phyloP scores from a whole-genome alignment of 805 yeast species.

The Starmerella sp. region DNA sequence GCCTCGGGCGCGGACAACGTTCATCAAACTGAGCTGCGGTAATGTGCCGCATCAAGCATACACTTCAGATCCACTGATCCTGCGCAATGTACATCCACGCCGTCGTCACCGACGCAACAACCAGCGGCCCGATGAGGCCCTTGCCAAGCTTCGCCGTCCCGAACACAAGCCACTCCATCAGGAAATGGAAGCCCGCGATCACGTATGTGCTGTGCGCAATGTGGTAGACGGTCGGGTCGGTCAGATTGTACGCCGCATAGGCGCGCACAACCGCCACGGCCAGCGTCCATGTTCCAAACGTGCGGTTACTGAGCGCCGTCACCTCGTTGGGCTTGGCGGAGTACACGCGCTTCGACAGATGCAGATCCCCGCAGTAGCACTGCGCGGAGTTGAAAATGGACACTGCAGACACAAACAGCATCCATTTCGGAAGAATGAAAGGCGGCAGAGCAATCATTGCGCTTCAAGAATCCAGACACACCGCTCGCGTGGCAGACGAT shows the following conservation, averaged over 20 bases:
- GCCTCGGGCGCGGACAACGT: too few relatives aligned
- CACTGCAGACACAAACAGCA: conserved; percentile 72
- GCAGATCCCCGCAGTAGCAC: conserved; percentile 64
- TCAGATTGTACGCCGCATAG: conserved; percentile 72
- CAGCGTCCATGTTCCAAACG: conserved; percentile 97
- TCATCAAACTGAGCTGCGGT: too few relatives aligned
- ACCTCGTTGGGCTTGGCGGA: conserved; percentile 50
- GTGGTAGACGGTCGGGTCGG: conserved; percentile 60
- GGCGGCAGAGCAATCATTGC: conserved; percentile 12
- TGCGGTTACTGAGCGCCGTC: conserved; percentile 66
- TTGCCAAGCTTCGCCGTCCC: conserved; percentile 73
- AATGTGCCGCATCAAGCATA: neutral
- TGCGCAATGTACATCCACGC: conserved; percentile 60
- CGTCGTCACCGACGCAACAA: conserved; percentile 64
- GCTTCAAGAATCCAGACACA: too few relatives aligned
- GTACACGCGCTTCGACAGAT: conserved; percentile 71
- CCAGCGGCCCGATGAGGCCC: conserved; percentile 80
- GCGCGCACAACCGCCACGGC: conserved; percentile 73
- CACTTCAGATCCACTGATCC: conserved; percentile 41
- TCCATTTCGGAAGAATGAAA: conserved; percentile 66
- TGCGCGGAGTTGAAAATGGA: conserved; percentile 84
- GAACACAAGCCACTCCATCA: conserved; percentile 68
- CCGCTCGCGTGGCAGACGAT: too few relatives aligned
- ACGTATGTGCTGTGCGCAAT: conserved; percentile 68
- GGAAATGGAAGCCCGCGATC: conserved; percentile 77